Conservation (phyloP, 2,329 filamentous ascomycete species). For the Eurotiales sp. region DNA sequence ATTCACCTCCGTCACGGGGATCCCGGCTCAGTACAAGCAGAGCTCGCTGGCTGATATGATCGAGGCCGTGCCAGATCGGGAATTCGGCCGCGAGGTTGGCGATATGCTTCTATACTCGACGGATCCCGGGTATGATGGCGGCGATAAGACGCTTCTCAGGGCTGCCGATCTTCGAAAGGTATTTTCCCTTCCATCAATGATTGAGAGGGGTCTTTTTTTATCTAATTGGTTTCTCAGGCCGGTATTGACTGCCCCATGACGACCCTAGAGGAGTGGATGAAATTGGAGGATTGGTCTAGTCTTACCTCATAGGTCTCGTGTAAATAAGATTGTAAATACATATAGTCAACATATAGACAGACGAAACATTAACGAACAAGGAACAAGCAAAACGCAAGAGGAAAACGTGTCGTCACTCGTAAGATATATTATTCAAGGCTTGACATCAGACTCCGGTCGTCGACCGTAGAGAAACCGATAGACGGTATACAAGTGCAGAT, state of each 20-base stretch:
- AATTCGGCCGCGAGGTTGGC: conserved; percentile 43
- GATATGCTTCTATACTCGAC: conserved; percentile 49
- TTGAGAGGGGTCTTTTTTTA: background rate
- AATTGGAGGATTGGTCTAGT: conserved; percentile 25
- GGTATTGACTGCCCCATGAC: conserved; percentile 40
- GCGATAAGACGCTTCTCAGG: conserved; percentile 37
- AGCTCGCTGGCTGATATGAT: conserved; percentile 42
- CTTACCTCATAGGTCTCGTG: background rate
- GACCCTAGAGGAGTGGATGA: conserved; percentile 25
- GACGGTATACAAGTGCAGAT: conserved; percentile 21
- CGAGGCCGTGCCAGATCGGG: conserved; percentile 33
- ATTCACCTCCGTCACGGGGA: conserved; percentile 39
- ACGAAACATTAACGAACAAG: background rate
- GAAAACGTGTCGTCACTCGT: background rate
- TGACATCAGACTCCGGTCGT: background rate
- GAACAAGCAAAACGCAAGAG: too few species aligned
- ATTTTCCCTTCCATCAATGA: conserved; percentile 17
- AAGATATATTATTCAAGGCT: background rate
- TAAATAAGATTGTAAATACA: background rate
- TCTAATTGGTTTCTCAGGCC: conserved; percentile 25
- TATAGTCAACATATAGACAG: background rate
- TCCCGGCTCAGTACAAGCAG: conserved; percentile 38
- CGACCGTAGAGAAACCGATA: background rate
- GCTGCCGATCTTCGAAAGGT: conserved; percentile 46
- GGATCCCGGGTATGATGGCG: conserved; percentile 50